Evolutionary conservation across 257 asterid genomes (phyloP).

Genomic region (Ilex asprella): DNA sequence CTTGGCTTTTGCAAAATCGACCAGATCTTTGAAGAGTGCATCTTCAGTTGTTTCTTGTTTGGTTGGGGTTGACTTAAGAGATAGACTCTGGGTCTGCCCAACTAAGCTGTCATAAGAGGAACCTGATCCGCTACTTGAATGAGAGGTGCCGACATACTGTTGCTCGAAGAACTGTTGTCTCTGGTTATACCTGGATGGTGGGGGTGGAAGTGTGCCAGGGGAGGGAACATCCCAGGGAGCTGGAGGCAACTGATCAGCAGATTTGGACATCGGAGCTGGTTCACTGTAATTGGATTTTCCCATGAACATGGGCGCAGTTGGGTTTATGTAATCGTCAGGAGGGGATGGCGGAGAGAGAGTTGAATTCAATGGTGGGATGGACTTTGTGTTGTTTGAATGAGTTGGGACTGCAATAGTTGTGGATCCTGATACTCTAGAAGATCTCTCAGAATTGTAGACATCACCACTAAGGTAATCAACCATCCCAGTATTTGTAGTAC

Average conservation of each 20-base stretch:
- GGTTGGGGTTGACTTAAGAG: slow-evolving; percentile 45
- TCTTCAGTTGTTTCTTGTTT: slow-evolving; percentile 71
- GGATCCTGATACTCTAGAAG: slow-evolving; percentile 39
- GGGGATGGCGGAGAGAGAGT: slow-evolving; percentile 34
- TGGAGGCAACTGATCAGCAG: slow-evolving; percentile 45
- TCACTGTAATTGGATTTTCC: slow-evolving; percentile 32
- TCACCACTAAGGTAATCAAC: slow-evolving; percentile 93
- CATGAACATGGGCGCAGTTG: slow-evolving; percentile 70
- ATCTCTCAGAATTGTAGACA: slow-evolving; percentile 40
- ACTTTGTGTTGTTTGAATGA: slow-evolving; percentile 32
- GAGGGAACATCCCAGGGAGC: slow-evolving; percentile 56
- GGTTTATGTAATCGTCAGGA: slow-evolving; percentile 29
- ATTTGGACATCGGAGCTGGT: slow-evolving; percentile 35
- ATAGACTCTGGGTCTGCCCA: slow-evolving; percentile 68
- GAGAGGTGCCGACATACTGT: slow-evolving; percentile 35
- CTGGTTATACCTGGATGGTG: slow-evolving; percentile 73
- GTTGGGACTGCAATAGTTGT: slow-evolving; percentile 34
- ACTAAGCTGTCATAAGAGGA: slow-evolving; percentile 65
- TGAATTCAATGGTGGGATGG: slow-evolving; percentile 29
- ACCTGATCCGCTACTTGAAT: slow-evolving; percentile 49
- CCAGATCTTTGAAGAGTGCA: slow-evolving; percentile 79
- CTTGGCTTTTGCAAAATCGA: slow-evolving; percentile 90
- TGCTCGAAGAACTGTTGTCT: slow-evolving; percentile 80
- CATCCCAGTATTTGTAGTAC: slow-evolving; percentile 34
- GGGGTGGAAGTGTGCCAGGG: slow-evolving; percentile 54